Base-by-base conservation (phyloP, 208 protist species). In the Herpetomonas samuelpessoai region DNA sequence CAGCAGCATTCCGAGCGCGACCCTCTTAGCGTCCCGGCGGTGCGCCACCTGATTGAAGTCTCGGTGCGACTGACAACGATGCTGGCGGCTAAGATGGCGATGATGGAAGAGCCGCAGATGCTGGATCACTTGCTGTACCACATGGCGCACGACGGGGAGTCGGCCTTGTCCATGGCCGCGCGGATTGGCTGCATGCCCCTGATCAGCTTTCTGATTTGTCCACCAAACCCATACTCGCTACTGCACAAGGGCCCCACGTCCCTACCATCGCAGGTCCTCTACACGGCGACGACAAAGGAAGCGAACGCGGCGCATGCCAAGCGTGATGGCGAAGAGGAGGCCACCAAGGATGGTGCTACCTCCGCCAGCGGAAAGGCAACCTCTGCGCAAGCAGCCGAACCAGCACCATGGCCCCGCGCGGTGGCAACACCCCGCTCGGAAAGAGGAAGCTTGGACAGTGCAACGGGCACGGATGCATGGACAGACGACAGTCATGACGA, bases 161-260 rank as follows among this genome's bases (percentile, higher is more conserved):
- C 79, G 16, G 76, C 86, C 4, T 57, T 93, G 12, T 74, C 72
- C 3, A 47, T 93, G 16, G 86, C 86, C 0, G 82, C 83, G 16
- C 61, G 57, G 14, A 71, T 88, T 30, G 81, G 80, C 27, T 61
- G 83, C 54, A 77, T 75, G 39, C 62, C 69, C 9, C 58, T 91
- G 47, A 78, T 93, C 38, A 46, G 51, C 9, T 57, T 70, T 7
- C 70, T 86, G 68, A 69, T 85, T 7, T 52, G 47, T 26, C 54
- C 53, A 16, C 59, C 52, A 4, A 2, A 54, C n/a, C 12, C 25
- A 19, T 14, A 26, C 21, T 51, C 49, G 28, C 28, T 38, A 55
- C 12, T 7, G 9, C 45, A 16, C 19, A 18, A 18, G 3, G 39
- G 18, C 38, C 55, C n/a, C 3, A 10, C 39, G 18, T 28, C n/a